A percentile compares a stretch with the other conserved stretches of the same genome.
phyloP scores from a whole-genome alignment of 2,329 filamentous ascomycete genomes.

The Colletotrichum echinochloae region DNA sequence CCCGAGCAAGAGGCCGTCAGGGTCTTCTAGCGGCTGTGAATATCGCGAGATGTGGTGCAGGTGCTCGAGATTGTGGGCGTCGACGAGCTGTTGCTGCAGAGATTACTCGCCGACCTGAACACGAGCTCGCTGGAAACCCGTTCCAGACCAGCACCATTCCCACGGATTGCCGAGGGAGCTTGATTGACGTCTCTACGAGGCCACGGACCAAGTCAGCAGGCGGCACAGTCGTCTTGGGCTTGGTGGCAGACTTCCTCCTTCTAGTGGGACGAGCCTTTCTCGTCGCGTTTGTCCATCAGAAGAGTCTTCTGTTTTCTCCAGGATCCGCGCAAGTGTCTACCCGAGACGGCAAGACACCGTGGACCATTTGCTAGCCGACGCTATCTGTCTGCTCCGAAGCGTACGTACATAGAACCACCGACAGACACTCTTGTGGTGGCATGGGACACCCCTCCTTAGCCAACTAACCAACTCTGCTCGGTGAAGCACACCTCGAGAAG shows the following conservation, averaged over 20 bases:
- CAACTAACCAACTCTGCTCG: not conserved
- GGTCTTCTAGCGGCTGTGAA: constrained; percentile 11
- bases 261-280: constrained; percentile 1
- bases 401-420: not conserved
- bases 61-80: constrained; percentile 12
- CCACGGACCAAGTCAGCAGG: not conserved
- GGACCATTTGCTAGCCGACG: not conserved
- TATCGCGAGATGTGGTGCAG: not conserved
- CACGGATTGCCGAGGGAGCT: not conserved
- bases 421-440: not conserved
- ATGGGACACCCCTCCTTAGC: not conserved
- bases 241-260: constrained; percentile 6
- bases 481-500: constrained; percentile 42
- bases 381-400: constrained; percentile 10
- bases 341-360: constrained; percentile 1
- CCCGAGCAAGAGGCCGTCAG: constrained; percentile 10
- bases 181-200: not conserved
- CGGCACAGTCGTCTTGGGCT: constrained; percentile 1
- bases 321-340: not conserved
- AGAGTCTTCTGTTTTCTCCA: constrained; percentile 4
- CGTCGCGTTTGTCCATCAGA: constrained; percentile 5
- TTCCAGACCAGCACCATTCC: not conserved
- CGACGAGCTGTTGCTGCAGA: constrained; percentile 18
- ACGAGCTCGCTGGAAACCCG: not conserved
- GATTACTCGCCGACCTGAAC: not conserved